Conservation (phyloP, 139 green algal species). For the Chlorella sp. region DNA sequence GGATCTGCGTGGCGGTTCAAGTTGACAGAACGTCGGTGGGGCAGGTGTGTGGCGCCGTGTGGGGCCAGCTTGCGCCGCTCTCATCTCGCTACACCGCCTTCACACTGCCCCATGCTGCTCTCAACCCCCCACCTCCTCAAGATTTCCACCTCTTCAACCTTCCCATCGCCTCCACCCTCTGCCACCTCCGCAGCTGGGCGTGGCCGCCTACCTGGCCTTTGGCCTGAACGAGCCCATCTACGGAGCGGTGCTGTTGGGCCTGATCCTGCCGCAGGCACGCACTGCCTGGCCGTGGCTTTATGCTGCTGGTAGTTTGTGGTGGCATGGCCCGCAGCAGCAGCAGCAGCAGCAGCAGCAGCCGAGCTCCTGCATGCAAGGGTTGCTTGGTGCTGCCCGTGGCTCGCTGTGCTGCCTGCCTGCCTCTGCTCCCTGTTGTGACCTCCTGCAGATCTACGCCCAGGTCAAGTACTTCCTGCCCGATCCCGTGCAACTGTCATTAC, state of each 20-base stretch:
- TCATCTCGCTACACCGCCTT: no score
- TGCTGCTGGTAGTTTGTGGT: background rate
- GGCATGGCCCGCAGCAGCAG: background rate
- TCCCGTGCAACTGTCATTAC: conserved; percentile 76
- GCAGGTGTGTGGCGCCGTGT: no score
- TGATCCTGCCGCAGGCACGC: conserved; percentile 92
- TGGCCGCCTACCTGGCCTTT: conserved; percentile 88
- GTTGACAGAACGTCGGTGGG: no score
- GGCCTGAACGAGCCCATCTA: conserved; percentile 90
- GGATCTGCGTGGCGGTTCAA: no score
- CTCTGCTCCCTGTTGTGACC: background rate
- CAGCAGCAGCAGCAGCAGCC: no score
- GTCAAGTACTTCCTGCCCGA: conserved; percentile 96
- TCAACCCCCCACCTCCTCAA: no score
- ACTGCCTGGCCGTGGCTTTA: background rate
- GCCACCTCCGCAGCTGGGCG: conserved; percentile 47
- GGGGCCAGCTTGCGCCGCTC: no score
- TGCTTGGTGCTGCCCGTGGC: no score
- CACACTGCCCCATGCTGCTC: no score
- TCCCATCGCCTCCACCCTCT: no score
- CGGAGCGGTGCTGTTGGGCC: conserved; percentile 85
- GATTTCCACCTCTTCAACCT: background rate
- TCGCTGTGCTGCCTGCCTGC: no score
- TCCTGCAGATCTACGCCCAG: conserved; percentile 88
- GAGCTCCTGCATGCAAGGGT: no score